These are phyloP conservation scores for Lippia alba DNA, from an alignment of 305 asterid species.

Conservation along the genomic window DNA sequence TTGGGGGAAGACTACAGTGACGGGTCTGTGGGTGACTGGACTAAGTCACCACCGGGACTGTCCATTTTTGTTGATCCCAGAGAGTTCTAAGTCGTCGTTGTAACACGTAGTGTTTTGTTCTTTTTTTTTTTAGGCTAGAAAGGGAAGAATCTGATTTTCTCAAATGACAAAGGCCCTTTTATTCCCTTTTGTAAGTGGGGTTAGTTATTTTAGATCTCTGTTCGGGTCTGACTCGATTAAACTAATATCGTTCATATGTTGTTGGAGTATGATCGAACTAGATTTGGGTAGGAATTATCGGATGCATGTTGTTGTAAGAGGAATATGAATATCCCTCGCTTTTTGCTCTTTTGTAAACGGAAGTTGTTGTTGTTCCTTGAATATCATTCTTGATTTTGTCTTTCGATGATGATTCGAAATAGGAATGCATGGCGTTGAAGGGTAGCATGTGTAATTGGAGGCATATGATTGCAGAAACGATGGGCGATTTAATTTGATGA, in stretches of 20 bases:
- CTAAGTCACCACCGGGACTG: slow-evolving; percentile 67
- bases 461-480: background rate
- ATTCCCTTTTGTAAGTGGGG: too few relatives aligned
- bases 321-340: slow-evolving; percentile 50
- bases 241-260: too few relatives aligned
- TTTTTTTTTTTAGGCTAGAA: background rate
- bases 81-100: slow-evolving; percentile 53
- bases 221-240: too few relatives aligned
- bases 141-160: background rate
- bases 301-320: slow-evolving; percentile 39
- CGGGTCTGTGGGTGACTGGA: slow-evolving; percentile 79
- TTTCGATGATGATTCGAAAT: background rate
- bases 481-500: background rate
- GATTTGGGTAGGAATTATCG: background rate
- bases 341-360: slow-evolving; percentile 42
- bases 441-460: background rate
- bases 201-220: background rate
- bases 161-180: slow-evolving; percentile 4
- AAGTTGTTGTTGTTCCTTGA: slow-evolving; percentile 34
- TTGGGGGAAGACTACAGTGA: slow-evolving; percentile 67
- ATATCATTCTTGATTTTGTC: slow-evolving; percentile 1
- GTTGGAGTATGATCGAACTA: too few relatives aligned
- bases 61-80: slow-evolving; percentile 93
- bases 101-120: slow-evolving; percentile 9
- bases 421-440: background rate